Base-by-base conservation (phyloP, 2,329 filamentous ascomycete species). In the Arthroderma uncinatum region DNA sequence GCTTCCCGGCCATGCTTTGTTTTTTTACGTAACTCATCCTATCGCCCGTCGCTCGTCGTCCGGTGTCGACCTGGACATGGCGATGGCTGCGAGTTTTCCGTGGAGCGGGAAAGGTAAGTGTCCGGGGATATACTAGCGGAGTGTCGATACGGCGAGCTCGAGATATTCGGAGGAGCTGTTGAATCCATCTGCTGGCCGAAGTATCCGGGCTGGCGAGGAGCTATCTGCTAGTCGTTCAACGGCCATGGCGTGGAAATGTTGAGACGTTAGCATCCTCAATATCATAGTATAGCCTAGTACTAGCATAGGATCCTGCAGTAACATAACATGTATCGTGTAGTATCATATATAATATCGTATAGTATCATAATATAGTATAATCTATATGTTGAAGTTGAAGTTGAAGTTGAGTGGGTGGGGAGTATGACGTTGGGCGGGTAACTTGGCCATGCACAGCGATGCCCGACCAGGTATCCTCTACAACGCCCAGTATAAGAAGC, bases 21-120 rank as follows among this genome's bases (percentile, higher is more conserved):
- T 30, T 30, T 50, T 30, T 50, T 50, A 50, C 44, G 44, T 50
- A 50, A 50, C 44, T 50, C 33, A 33, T 50, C 44, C 44, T 25
- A 50, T 33, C 28, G n/a, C 16, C 40, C 40, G 39, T 21, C 39
- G 19, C 40, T 19, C 39, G 7, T 44, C 40, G 8, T 7, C 21
- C 40, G 19, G 10, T 19, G 9, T 42, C 39, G 16, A 21, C 21
- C 19, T 30, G 28, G 28, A 3, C 4, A 30, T 30, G 28, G 28
- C 28, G 28, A 30, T 30, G 28, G 28, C 28, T 30, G 28, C 19
- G 19, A 12, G 40, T 44, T 44, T 44, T 44, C 40, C 40, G 40
- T 44, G 40, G 40, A 19, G 40, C 40, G 40, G 40, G 40, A 44
- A 44, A 44, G 10, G 39, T 42, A 23, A 9, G 7, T 14, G n/a